Evolutionary conservation across 2,329 filamentous ascomycete genomes (phyloP).

Genomic region (Pseudocercospora cruenta): DNA sequence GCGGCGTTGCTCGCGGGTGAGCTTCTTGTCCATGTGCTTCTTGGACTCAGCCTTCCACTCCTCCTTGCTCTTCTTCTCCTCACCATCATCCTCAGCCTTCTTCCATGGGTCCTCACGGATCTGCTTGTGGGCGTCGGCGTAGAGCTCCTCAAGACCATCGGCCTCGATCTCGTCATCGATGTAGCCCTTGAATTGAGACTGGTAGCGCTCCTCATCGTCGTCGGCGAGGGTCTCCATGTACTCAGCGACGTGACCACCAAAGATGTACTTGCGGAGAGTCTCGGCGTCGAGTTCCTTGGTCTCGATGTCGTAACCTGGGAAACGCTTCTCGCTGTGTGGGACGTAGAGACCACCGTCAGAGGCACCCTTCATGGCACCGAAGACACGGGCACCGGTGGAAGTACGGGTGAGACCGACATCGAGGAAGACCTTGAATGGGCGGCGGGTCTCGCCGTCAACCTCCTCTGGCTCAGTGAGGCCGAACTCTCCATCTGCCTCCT

Average conservation of each 20-base stretch:
- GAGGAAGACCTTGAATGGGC: constrained; percentile 98
- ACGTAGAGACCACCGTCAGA: constrained; percentile 96
- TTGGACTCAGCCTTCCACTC: constrained; percentile 74
- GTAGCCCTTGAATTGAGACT: constrained; percentile 97
- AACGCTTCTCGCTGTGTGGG: constrained; percentile 98
- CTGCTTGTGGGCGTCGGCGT: constrained; percentile 89
- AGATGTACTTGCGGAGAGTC: constrained; percentile 98
- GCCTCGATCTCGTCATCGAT: constrained; percentile 96
- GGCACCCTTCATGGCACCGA: constrained; percentile 99
- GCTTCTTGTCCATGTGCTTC: constrained; percentile 81
- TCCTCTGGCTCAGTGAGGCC: constrained; percentile 92
- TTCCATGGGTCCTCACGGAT: constrained; percentile 99
- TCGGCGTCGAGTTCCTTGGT: constrained; percentile 97
- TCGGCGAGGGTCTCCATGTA: constrained; percentile 99
- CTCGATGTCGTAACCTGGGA: constrained; percentile 98
- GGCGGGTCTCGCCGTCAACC: constrained; percentile 82
- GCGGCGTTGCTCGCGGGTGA: constrained; percentile 80
- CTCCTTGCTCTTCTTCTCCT: constrained; percentile 90
- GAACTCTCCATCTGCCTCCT: constrained; percentile 97
- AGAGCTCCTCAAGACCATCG: constrained; percentile 95
- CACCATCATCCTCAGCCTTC: constrained; percentile 73
- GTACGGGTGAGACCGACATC: constrained; percentile 97
- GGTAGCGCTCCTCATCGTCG: constrained; percentile 99
- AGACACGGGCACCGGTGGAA: constrained; percentile 97
- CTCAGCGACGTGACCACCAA: constrained; percentile 96